Conservation (phyloP, 768 basidiomycete genomes). For the Lactarius quietus region DNA sequence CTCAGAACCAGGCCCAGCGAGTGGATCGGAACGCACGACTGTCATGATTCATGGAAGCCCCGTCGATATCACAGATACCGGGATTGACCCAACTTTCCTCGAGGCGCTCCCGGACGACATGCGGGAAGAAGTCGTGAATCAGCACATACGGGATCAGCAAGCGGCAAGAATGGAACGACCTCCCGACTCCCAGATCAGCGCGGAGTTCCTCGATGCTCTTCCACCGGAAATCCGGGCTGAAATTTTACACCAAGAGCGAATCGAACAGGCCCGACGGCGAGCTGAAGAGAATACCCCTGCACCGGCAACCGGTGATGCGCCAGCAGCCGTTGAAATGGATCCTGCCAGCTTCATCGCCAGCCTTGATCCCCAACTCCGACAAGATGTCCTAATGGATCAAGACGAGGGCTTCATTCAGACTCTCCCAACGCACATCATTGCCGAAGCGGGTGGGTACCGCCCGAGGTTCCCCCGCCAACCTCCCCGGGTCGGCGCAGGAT, state of each 20-base stretch:
- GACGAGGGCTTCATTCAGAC: slow-evolving; percentile 81
- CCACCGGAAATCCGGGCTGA: slow-evolving; percentile 97
- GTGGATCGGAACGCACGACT: slow-evolving; percentile 62
- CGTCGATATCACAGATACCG: slow-evolving; percentile 97
- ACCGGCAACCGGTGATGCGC: slow-evolving; percentile 40
- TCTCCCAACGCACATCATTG: slow-evolving; percentile 81
- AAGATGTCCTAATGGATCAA: slow-evolving; percentile 87
- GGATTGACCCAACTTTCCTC: slow-evolving; percentile 96
- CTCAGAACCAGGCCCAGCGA: slow-evolving; percentile 35
- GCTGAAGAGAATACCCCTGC: slow-evolving; percentile 37
- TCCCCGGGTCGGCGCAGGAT: slow-evolving; percentile 17
- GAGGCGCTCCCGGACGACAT: slow-evolving; percentile 98
- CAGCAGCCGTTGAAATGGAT: slow-evolving; percentile 58
- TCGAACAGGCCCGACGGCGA: slow-evolving; percentile 68
- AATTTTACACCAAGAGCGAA: slow-evolving; percentile 90
- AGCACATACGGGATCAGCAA: slow-evolving; percentile 91
- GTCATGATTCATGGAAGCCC: slow-evolving; percentile 89
- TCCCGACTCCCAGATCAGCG: slow-evolving; percentile 83
- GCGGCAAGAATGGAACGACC: slow-evolving; percentile 71
- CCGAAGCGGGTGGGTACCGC: slow-evolving; percentile 74
- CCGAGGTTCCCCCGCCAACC: slow-evolving; percentile 39
- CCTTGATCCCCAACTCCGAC: slow-evolving; percentile 83
- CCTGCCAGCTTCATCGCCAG: slow-evolving; percentile 89
- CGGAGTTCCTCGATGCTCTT: slow-evolving; percentile 93
- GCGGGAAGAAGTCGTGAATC: slow-evolving; percentile 96